Base-by-base conservation (phyloP, 768 basidiomycete species). In the Russula vinacea region DNA sequence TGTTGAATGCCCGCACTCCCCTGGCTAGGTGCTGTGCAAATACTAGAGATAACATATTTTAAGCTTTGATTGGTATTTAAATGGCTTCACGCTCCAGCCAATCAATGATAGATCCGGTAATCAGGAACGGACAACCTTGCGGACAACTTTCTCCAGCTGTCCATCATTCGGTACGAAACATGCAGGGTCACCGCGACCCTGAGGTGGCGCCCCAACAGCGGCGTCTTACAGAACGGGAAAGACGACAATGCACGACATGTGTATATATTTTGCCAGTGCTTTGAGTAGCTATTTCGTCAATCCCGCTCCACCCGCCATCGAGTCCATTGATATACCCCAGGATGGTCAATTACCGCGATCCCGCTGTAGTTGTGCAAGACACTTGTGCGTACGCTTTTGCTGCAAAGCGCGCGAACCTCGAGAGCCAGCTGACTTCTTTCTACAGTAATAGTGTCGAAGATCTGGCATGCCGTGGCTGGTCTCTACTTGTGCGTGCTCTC, bases 401-500 rank as follows among this genome's bases (percentile, higher is more conserved):
- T 26, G 9, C 5, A 5, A n/a, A 14, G 37, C 56, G 32, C 10
- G 29, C 2, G 56, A 44, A 16, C 17, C 29, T 11, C 14, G 17
- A 9, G 19, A 44, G 40, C 55, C 5, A 16, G 7, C 24, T 39
- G 37, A 55, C 17, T 22, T 49, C 11, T 5, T 35, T 42, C 29
- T 29, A 56, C 40, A 56, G 56, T n/a, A 19, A 10, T 1, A 3
- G 7, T 45, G 19, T 7, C n/a, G n/a, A 57, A 57, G 32, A 3
- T 57, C 56, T 57, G 42, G 42, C 26, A 32, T 4, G 1, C 29
- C 2, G 1, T 44, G 40, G 26, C 29, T 32, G 56, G 56, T 14
- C 29, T 56, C 29, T 56, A 56, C 56, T 5, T 56, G 56, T 56
- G 56, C n/a, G 56, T n/a, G n/a, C 42, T n/a, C 42, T 44, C 42